phyloP scores from a whole-genome alignment of 164 flowering plant genomes.

The Magnolia officinalis region DNA sequence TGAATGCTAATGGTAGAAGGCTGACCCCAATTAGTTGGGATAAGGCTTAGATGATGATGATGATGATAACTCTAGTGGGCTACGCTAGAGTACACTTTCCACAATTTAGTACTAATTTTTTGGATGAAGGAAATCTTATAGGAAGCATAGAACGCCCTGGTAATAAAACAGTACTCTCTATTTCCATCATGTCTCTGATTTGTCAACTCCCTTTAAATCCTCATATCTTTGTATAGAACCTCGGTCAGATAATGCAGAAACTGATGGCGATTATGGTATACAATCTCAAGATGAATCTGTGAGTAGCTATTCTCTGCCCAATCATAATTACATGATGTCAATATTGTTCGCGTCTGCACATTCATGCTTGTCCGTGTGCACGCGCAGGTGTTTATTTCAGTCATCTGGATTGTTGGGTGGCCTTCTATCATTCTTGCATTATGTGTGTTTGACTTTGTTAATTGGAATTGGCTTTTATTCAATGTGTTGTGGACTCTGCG shows the following conservation, averaged over 20 bases:
- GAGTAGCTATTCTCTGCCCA: conserved; percentile 17
- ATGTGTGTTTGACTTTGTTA: background rate
- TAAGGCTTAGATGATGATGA: too few relatives aligned
- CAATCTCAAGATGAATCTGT: conserved; percentile 65
- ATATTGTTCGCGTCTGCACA: background rate
- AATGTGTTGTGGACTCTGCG: too few relatives aligned
- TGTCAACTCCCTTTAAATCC: background rate
- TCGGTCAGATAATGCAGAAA: conserved; percentile 38
- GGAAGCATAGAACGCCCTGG: background rate
- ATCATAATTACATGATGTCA: background rate
- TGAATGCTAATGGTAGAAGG: too few relatives aligned
- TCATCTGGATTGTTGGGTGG: background rate
- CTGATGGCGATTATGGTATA: conserved; percentile 61
- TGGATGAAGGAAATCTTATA: conserved; percentile 13
- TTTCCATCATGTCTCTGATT: background rate
- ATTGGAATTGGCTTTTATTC: too few relatives aligned
- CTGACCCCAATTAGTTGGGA: too few relatives aligned
- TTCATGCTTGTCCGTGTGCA: background rate
- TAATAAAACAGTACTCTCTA: too few relatives aligned
- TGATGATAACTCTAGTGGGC: too few relatives aligned
- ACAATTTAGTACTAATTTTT: too few relatives aligned
- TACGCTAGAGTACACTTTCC: too few relatives aligned
- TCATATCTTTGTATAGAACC: conserved; percentile 26
- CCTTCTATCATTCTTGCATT: background rate
- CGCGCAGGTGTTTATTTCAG: background rate